Percentiles rank a stretch among this genome's conserved stretches.
These are phyloP conservation scores for Phialophora chinensis DNA, from an alignment of 2,329 filamentous ascomycete species.

Conservation along the genomic window DNA sequence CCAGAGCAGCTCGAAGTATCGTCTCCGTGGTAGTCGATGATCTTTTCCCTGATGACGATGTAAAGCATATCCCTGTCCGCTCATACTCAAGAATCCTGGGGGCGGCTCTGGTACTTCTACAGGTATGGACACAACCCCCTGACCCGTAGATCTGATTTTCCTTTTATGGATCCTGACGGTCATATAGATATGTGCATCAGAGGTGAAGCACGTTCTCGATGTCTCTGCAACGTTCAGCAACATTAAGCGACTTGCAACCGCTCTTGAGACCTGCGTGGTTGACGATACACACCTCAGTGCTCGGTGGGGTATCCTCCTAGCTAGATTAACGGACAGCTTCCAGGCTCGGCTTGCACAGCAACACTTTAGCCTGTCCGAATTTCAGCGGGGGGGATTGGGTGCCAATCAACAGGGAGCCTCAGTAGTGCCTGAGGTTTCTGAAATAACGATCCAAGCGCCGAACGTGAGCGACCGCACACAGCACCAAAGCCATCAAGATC, in stretches of 20 bases:
- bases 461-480: slow-evolving; percentile 6
- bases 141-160: background rate
- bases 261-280: slow-evolving; percentile 12
- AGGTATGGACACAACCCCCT: slow-evolving; percentile 6
- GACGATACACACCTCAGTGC: slow-evolving; percentile 12
- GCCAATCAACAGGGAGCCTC: background rate
- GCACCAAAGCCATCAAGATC: slow-evolving; percentile 5
- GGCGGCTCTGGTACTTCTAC: slow-evolving; percentile 6
- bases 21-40: slow-evolving; percentile 8
- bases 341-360: slow-evolving; percentile 9
- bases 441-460: background rate
- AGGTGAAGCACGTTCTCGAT: slow-evolving; percentile 10
- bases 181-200: slow-evolving; percentile 3
- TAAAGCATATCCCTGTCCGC: slow-evolving; percentile 11
- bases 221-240: slow-evolving; percentile 8
- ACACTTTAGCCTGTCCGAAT: background rate
- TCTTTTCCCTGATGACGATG: slow-evolving; percentile 9
- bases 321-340: slow-evolving; percentile 6
- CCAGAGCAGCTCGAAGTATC: slow-evolving; percentile 8
- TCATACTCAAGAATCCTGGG: slow-evolving; percentile 8
- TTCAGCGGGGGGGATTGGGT: background rate
- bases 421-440: slow-evolving; percentile 2
- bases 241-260: background rate
- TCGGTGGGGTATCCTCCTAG: slow-evolving; percentile 9
- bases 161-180: background rate